Percentiles rank a stretch among this genome's conserved stretches.
Conservation (phyloP, 768 basidiomycete genomes). For the Rhodosporidiobolus odoratus region DNA sequence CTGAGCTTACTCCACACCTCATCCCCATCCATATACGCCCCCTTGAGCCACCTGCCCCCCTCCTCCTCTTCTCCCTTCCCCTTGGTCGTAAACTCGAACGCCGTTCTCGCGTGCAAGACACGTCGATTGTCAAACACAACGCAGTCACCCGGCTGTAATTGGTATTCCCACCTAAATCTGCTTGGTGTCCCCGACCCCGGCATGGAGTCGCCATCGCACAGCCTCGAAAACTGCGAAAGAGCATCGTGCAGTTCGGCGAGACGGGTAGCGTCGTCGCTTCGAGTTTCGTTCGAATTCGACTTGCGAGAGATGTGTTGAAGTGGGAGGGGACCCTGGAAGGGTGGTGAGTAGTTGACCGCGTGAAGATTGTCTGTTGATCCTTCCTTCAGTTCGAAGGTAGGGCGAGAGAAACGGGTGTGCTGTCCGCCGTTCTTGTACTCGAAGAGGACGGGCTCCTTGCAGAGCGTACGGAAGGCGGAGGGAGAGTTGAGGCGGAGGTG, state of each 20-base stretch:
- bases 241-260: conserved; percentile 47
- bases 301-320: conserved; percentile 53
- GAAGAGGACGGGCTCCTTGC: conserved; percentile 66
- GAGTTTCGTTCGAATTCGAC: neutral
- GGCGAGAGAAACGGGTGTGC: conserved; percentile 66
- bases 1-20: conserved; percentile 55
- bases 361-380: conserved; percentile 48
- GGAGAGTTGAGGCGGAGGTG: conserved; percentile 54
- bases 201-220: conserved; percentile 51
- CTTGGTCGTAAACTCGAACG: conserved; percentile 55
- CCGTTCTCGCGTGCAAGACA: conserved; percentile 77
- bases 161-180: conserved; percentile 57
- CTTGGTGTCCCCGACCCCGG: conserved; percentile 43
- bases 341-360: conserved; percentile 85
- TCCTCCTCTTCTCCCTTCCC: conserved; percentile 40
- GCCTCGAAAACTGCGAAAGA: conserved; percentile 57
- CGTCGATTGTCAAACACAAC: conserved; percentile 89
- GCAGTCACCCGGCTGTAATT: conserved; percentile 72
- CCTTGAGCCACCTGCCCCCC: conserved; percentile 75
- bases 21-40: conserved; percentile 55
- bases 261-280: conserved; percentile 5
- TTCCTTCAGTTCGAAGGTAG: conserved; percentile 61
- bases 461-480: conserved; percentile 58
- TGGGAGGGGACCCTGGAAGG: conserved; percentile 80
- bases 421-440: conserved; percentile 89